Evolutionary conservation across 164 flowering plant species (phyloP).

Genomic region (Amborella trichopoda): DNA sequence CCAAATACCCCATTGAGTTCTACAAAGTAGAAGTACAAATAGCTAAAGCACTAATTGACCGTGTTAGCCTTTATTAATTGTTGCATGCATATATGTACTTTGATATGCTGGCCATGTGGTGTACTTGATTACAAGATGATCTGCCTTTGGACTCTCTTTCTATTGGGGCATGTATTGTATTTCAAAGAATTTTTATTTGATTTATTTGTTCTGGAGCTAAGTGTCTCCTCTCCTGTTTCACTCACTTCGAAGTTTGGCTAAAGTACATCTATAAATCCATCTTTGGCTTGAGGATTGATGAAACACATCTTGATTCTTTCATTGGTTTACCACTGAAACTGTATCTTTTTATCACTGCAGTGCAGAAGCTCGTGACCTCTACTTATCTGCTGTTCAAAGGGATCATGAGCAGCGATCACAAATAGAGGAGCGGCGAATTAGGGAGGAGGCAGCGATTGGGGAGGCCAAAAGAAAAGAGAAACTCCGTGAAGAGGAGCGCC

Average conservation of each 20-base stretch:
- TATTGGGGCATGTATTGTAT: not conserved
- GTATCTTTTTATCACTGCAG: slow-evolving; percentile 19
- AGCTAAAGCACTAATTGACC: no score
- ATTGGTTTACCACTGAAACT: not conserved
- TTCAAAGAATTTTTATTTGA: not conserved
- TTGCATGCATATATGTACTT: no score
- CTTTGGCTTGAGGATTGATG: not conserved
- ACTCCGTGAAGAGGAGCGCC: slow-evolving; percentile 50
- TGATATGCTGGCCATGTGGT: no score
- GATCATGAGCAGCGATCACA: slow-evolving; percentile 74
- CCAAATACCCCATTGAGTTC: no score
- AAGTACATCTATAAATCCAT: not conserved
- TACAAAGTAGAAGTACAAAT: no score
- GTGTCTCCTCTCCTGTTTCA: not conserved
- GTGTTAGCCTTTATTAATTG: no score
- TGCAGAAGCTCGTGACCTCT: slow-evolving; percentile 87
- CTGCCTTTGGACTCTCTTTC: no score
- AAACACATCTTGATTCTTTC: not conserved
- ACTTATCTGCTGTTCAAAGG: slow-evolving; percentile 72
- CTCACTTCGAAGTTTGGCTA: not conserved
- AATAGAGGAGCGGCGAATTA: slow-evolving; percentile 74
- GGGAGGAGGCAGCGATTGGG: slow-evolving; percentile 73
- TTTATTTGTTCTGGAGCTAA: not conserved
- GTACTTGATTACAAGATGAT: no score
- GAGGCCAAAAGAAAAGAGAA: slow-evolving; percentile 81